phyloP scores from a whole-genome alignment of 129 eudicot genomes.

The Cynara cardunculus region DNA sequence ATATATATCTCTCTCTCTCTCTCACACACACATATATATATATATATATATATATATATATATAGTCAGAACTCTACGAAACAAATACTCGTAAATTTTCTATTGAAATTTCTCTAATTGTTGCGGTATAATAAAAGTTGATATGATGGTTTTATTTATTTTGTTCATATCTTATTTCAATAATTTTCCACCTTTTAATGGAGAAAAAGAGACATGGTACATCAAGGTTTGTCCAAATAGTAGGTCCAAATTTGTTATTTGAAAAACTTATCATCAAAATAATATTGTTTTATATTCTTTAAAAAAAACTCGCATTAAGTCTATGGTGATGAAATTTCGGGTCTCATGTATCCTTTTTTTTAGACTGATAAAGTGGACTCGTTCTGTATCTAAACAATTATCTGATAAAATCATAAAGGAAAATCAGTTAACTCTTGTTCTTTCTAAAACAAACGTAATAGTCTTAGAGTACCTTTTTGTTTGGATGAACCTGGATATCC shows the following conservation, averaged over 20 bases:
- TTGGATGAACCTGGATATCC: too few relatives aligned
- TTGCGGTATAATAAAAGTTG: neutral
- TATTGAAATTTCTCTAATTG: neutral
- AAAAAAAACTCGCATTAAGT: neutral
- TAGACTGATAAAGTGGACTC: neutral
- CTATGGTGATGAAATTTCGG: conserved; percentile 1
- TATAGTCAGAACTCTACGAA: neutral
- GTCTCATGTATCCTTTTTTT: conserved; percentile 14
- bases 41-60: too few relatives aligned
- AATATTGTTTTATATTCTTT: neutral
- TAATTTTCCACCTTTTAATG: neutral
- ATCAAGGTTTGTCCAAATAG: neutral
- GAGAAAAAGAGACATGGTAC: neutral
- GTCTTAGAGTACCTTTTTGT: too few relatives aligned
- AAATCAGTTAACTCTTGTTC: neutral
- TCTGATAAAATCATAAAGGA: neutral
- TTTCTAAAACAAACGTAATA: neutral
- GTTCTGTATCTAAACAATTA: neutral
- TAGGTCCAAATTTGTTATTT: neutral
- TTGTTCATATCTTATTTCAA: neutral
- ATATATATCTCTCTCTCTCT: too few relatives aligned
- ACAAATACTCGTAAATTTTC: neutral
- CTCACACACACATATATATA: too few relatives aligned
- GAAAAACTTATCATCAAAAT: neutral
- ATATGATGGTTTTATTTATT: neutral